Evolutionary conservation across 805 yeast species (phyloP), one percentile per base, ranked within the genome.

Genomic region (Saccharomyces kudriavzevii): DNA sequence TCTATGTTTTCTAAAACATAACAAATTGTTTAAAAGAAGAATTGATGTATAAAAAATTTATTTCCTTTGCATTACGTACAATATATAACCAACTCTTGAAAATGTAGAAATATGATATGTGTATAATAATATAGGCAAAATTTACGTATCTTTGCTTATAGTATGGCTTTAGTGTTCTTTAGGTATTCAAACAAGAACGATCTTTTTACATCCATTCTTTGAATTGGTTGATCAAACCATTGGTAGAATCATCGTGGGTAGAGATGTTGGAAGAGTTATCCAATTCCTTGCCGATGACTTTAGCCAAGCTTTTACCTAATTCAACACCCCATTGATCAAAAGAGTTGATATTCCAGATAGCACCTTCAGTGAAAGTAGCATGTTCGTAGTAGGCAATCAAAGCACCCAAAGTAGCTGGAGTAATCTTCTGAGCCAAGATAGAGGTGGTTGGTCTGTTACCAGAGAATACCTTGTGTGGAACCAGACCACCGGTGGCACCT

Each of bases 291-390:
- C 95, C 92, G 68, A 94, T 92, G 55, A 81, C 94, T 84, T 94
- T 94, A 70, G 99, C 99, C 70, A 94, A 83, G 52, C 87, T 95
- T 78, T 94, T 94, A 73, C 99, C 99, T 66, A 94, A 87, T 78
- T 94, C 99, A 67, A 94, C 99, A 75, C 99, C 99, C 96, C 98
- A 94, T 80, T 94, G 99, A 79, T 94, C 99, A 71, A 89, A 94
- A 20, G 98, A 92, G 84, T 94, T 94, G 79, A 94, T 91, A 82
- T 95, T 94, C 99, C 99, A 92, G 68, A 94, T 76, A 54, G 99
- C 99, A 77, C 99, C 99, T 78, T 94, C 99, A 55, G 91, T 91
- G 76, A 94, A 94, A 45, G 98, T 92, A 56, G 89, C 82, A 72
- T 90, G 97, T 77, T 94, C 99, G 78, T 94, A 94, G 83, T 94